phyloP scores from a whole-genome alignment of 805 yeast species.

The Lachancea waltii region DNA sequence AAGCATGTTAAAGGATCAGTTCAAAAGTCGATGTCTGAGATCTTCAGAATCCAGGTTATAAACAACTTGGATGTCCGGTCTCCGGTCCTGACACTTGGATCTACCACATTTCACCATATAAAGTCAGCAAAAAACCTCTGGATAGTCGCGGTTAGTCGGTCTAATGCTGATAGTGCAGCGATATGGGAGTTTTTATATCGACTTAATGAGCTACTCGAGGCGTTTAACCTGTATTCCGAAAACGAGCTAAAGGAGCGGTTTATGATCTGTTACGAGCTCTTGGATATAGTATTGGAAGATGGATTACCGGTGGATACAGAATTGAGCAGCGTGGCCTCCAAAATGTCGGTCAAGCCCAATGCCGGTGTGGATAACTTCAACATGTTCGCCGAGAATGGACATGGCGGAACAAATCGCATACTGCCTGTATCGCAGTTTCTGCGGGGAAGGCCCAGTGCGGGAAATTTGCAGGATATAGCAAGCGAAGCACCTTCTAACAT shows the following conservation, averaged over 20 bases:
- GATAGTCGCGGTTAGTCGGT: slow-evolving; percentile 83
- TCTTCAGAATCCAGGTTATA: slow-evolving; percentile 88
- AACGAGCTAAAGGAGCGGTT: slow-evolving; percentile 57
- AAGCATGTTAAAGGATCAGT: slow-evolving; percentile 68
- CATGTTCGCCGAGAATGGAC: slow-evolving; percentile 4
- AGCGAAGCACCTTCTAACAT: slow-evolving; percentile 24
- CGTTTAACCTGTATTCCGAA: slow-evolving; percentile 37
- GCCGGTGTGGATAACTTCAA: background rate
- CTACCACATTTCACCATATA: slow-evolving; percentile 83
- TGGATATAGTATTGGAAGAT: slow-evolving; percentile 55
- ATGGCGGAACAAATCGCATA: slow-evolving; percentile 1
- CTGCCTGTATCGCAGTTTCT: slow-evolving; percentile 18
- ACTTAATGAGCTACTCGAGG: slow-evolving; percentile 47
- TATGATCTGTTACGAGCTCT: slow-evolving; percentile 60
- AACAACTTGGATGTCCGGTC: slow-evolving; percentile 48
- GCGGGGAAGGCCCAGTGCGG: slow-evolving; percentile 11
- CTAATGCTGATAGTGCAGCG: slow-evolving; percentile 77
- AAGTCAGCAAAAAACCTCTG: slow-evolving; percentile 51
- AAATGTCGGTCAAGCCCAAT: slow-evolving; percentile 22
- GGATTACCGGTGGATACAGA: slow-evolving; percentile 29
- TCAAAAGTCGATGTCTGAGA: slow-evolving; percentile 73
- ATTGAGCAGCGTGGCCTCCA: slow-evolving; percentile 19
- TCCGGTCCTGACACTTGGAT: slow-evolving; percentile 79
- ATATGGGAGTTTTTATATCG: slow-evolving; percentile 73
- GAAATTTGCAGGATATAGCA: slow-evolving; percentile 1